These are phyloP conservation scores for Achaetomium macrosporum DNA, from an alignment of 2,329 filamentous ascomycete species.

Conservation along the genomic window DNA sequence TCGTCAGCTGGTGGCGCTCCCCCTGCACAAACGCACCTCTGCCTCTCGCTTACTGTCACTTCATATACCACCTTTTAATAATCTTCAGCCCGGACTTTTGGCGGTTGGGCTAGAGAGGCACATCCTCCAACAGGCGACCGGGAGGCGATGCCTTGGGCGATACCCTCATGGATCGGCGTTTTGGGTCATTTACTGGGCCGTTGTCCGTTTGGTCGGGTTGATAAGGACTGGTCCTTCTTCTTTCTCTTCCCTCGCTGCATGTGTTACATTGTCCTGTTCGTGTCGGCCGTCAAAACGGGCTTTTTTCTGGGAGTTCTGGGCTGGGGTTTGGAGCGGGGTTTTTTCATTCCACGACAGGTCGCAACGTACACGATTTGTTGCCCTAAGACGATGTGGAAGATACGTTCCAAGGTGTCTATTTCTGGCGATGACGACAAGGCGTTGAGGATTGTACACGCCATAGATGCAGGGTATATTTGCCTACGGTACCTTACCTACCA, in stretches of 20 bases:
- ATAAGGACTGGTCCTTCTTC: background rate
- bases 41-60: background rate
- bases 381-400: slow-evolving; percentile 12
- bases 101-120: slow-evolving; percentile 3
- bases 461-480: slow-evolving; percentile 1
- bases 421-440: slow-evolving; percentile 10
- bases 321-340: background rate
- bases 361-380: slow-evolving; percentile 18
- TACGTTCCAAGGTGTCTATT: background rate
- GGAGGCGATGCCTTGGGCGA: slow-evolving; percentile 16
- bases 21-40: background rate
- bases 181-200: slow-evolving; percentile 4
- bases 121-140: slow-evolving; percentile 8
- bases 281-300: slow-evolving; percentile 11
- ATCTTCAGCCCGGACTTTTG: background rate
- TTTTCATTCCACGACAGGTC: slow-evolving; percentile 5
- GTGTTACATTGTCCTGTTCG: slow-evolving; percentile 9
- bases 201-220: background rate
- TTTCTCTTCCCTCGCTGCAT: slow-evolving; percentile 19
- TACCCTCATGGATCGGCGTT: slow-evolving; percentile 23
- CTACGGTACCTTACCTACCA: no score
- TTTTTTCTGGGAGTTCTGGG: slow-evolving; percentile 1
- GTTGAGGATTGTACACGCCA: slow-evolving; percentile 2
- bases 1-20: no score
- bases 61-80: slow-evolving; percentile 7